Evolutionary conservation across 2,329 filamentous ascomycete species (phyloP), one percentile per base, ranked within the genome.

Genomic region (Epicoccum sorghinum): DNA sequence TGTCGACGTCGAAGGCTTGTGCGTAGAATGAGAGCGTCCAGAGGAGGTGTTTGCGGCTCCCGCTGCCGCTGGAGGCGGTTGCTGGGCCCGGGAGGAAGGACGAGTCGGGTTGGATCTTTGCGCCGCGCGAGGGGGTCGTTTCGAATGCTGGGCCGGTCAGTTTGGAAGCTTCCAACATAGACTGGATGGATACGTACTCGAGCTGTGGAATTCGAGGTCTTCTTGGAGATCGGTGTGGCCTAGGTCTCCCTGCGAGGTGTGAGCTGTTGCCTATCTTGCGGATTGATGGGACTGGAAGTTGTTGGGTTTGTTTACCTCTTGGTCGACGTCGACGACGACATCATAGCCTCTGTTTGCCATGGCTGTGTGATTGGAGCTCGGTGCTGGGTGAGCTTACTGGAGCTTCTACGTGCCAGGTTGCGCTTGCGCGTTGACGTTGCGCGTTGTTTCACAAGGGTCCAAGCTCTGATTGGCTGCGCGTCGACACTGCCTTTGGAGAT

Each of bases 1-100:
- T 98, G 78, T 99, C 95, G 61, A 99, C 93, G 72, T 99, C 95
- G 79, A 99, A 99, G 85, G 95, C 98, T 79, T 96, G 95, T 51
- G 92, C 87, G 80, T 99, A 99, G 82, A 96, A 99, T 53, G 87
- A 86, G 59, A 98, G 82, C 40, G 87, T 87, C 95, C 95, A 99
- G 61, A 98, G 89, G 79, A 89, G 92, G 70, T 90, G 90, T 79
- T 98, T 98, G 57, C 69, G 67, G 24, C 60, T 60, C 36, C 71
- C 67, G 41, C 41, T 44, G 29, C 66, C 61, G 52, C 62, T 38
- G 47, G 64, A 57, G 47, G 64, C 47, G 24, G 64, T 59, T 2
- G 62, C 62, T 45, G 71, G 69, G 44, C 64, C 60, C 13, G 72
- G 72, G 35, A 74, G 71, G 68, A 79, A 77, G 38, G 63, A 75